These are phyloP conservation scores for Leptographium radiaticola DNA, from an alignment of 2,329 filamentous ascomycete genomes.

Conservation along the genomic window DNA sequence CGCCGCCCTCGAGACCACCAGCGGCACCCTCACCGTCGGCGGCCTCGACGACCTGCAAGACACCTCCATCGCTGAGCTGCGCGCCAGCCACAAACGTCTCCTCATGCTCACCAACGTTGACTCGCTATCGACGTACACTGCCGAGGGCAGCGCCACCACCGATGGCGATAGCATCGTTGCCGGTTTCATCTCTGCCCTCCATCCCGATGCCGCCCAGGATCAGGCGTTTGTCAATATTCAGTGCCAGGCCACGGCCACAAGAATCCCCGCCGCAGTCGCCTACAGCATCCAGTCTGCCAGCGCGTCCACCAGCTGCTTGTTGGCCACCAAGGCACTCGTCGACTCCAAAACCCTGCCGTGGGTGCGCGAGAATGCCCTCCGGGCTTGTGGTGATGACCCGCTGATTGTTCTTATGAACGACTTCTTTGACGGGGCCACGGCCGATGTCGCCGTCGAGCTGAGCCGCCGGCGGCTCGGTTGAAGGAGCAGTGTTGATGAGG, in stretches of 20 bases:
- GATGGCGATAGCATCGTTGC: constrained; percentile 24
- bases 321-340: constrained; percentile 35
- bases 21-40: constrained; percentile 17
- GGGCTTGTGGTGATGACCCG: constrained; percentile 22
- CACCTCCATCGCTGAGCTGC: constrained; percentile 20
- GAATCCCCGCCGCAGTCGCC: constrained; percentile 31
- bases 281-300: constrained; percentile 31
- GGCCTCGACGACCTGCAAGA: constrained; percentile 21
- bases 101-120: constrained; percentile 24
- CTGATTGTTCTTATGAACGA: constrained; percentile 36
- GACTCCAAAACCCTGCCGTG: constrained; percentile 34
- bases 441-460: constrained; percentile 29
- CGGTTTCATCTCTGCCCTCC: constrained; percentile 21
- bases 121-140: constrained; percentile 27
- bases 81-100: constrained; percentile 21
- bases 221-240: constrained; percentile 29
- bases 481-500: too few relatives aligned
- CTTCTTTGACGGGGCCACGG: constrained; percentile 35
- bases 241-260: constrained; percentile 37
- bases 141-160: constrained; percentile 27
- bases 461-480: constrained; percentile 21
- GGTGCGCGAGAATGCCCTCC: constrained; percentile 26
- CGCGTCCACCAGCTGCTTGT: constrained; percentile 28
- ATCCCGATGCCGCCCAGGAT: constrained; percentile 17
- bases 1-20: constrained; percentile 18